A percentile compares a stretch with the other conserved stretches of the same genome.
These are phyloP conservation scores for Vickermania spadyakhi DNA, from an alignment of 208 protist genomes.

Conservation along the genomic window DNA sequence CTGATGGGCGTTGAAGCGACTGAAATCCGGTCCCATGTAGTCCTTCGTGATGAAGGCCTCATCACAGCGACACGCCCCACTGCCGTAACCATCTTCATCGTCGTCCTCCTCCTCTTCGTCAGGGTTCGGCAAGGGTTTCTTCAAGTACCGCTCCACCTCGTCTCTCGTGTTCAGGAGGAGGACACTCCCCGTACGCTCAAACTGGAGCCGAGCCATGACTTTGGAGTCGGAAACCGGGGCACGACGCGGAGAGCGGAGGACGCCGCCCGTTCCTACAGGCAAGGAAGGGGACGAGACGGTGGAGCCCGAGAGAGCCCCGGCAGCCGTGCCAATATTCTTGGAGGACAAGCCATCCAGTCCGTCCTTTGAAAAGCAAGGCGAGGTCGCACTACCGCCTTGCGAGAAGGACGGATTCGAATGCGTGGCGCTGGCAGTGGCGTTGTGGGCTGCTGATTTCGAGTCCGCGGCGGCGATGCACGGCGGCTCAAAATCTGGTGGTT, in stretches of 20 bases:
- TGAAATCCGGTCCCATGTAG: constrained; percentile 41
- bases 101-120: background rate
- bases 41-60: constrained; percentile 39
- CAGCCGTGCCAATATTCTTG: too few species aligned
- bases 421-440: too few species aligned
- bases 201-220: constrained; percentile 40
- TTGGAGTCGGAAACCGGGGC: constrained; percentile 30
- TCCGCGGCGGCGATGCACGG: background rate
- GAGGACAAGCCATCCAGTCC: background rate
- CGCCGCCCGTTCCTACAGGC: background rate
- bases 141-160: constrained; percentile 41
- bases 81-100: constrained; percentile 2
- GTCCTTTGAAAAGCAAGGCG: too few species aligned
- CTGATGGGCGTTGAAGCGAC: constrained; percentile 33
- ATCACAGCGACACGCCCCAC: constrained; percentile 34
- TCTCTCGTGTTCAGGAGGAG: constrained; percentile 43
- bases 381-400: background rate
- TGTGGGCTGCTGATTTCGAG: too few species aligned
- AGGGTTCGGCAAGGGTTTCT: background rate
- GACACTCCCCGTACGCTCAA: constrained; percentile 29
- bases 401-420: background rate
- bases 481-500: background rate
- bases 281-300: background rate
- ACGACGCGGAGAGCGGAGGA: background rate
- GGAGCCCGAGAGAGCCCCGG: background rate